Percentiles rank a stretch among this genome's conserved stretches.
Conservation (phyloP, 2,329 filamentous ascomycete genomes). For the Rutstroemia sp. region DNA sequence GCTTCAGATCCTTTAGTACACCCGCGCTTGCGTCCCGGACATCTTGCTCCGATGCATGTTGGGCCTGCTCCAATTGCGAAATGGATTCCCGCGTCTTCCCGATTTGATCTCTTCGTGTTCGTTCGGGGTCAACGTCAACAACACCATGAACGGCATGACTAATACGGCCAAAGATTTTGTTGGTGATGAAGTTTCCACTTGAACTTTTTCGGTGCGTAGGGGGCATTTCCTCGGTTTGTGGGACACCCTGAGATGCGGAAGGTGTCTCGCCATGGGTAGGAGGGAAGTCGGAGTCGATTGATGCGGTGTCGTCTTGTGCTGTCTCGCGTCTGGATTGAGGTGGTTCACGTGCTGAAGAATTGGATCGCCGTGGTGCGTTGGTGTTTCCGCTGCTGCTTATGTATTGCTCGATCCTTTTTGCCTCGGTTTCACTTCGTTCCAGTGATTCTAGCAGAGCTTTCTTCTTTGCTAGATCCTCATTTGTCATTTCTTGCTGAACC, state of each 20-base stretch:
- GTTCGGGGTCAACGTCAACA: conserved; percentile 90
- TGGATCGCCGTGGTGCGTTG: conserved; percentile 59
- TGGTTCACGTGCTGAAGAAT: conserved; percentile 46
- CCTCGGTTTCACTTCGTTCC: conserved; percentile 90
- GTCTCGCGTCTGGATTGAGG: conserved; percentile 42
- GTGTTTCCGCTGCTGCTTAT: conserved; percentile 64
- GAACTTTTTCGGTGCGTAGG: conserved; percentile 68
- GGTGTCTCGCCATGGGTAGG: conserved; percentile 74
- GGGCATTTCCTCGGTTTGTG: conserved; percentile 39
- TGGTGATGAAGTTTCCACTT: conserved; percentile 84
- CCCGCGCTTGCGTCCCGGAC: conserved; percentile 88
- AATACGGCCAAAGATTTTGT: conserved; percentile 89
- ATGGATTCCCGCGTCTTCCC: conserved; percentile 92
- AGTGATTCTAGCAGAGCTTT: conserved; percentile 72
- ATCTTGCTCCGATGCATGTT: conserved; percentile 81
- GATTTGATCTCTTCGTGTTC: conserved; percentile 85
- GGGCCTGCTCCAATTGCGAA: conserved; percentile 78
- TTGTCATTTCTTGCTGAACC: conserved; percentile 95
- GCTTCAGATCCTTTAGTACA: conserved; percentile 80
- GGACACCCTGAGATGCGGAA: conserved; percentile 67
- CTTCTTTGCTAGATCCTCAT: conserved; percentile 88
- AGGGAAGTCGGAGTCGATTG: conserved; percentile 93
- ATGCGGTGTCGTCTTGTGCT: conserved; percentile 70
- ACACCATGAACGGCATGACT: conserved; percentile 95
- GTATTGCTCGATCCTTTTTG: conserved; percentile 88